Base-by-base conservation (phyloP, 192 early-diverging fungal species). In the Dispira parvispora region DNA sequence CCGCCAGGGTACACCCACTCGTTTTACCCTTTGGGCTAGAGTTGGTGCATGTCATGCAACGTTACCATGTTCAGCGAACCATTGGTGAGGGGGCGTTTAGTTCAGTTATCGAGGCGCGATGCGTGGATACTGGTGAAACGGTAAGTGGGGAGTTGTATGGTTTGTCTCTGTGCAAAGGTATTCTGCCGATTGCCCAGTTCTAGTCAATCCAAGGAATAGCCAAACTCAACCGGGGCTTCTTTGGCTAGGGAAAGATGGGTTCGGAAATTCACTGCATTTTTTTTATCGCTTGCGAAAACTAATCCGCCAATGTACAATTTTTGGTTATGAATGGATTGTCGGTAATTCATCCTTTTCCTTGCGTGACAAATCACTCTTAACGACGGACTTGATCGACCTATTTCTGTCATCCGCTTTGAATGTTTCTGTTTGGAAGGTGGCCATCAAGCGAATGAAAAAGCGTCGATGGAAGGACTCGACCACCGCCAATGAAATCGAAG, bases 371-470 rank as follows among this genome's bases (percentile, higher is more conserved):
- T 23, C 49, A 18, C n/a, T 23, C 49, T 50, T 18, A 50, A 50
- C 49, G 16, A 50, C 49, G 49, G 4, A 50, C 49, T 23, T 20
- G n/a, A 18, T 23, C 55, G 21, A 26, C 16, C 26, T 57, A 16
- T 1, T 50, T 50, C 49, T 23, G 23, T 50, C 16, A 23, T 50
- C 8, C 23, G 1, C 8, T 50, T 50, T 50, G 49, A 50, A 20
- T 50, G 49, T 50, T 50, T 20, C 46, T 23, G n/a, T 23, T 23
- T 50, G 49, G 49, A 26, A 50, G 62, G 52, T 78, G 20, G 76
- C 76, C 0, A 78, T 78, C 23, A 78, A 78, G 62, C 72, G 72
- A 65, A 78, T 78, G 76, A 78, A 78, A 71, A 78, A 78, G 64
- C 73, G 76, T 61, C 67, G 73, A 63, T 78, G 72, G 73, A 78